phyloP scores from a whole-genome alignment of 2,329 filamentous ascomycete species.

The Balansia obtecta region DNA sequence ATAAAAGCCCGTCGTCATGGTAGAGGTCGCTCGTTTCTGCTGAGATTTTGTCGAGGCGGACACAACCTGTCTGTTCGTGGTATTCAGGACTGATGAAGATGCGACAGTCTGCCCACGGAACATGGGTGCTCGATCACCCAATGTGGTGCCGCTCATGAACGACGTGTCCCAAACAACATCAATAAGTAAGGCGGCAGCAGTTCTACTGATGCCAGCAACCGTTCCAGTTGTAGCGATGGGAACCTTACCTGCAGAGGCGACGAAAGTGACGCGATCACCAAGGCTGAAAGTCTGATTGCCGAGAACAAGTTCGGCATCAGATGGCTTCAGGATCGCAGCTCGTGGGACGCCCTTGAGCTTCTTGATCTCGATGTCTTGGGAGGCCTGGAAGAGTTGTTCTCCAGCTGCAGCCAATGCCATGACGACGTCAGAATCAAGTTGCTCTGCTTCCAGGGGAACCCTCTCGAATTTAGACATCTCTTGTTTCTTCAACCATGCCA shows the following conservation, averaged over 20 bases:
- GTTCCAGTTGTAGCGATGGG: conserved; percentile 87
- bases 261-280: conserved; percentile 87
- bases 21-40: conserved; percentile 37
- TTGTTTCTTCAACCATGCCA: conserved; percentile 80
- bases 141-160: conserved; percentile 93
- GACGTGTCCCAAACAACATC: conserved; percentile 89
- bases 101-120: conserved; percentile 92
- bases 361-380: conserved; percentile 45
- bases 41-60: conserved; percentile 42
- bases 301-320: conserved; percentile 86
- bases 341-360: conserved; percentile 73
- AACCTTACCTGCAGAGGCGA: conserved; percentile 84
- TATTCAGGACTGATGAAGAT: conserved; percentile 77
- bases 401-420: conserved; percentile 66
- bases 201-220: conserved; percentile 87
- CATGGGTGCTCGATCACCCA: conserved; percentile 78
- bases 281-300: conserved; percentile 72
- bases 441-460: conserved; percentile 92
- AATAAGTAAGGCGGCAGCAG: conserved; percentile 66
- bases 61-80: conserved; percentile 70
- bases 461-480: conserved; percentile 87
- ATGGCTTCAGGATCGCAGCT: conserved; percentile 79
- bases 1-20: conserved; percentile 41
- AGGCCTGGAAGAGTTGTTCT: conserved; percentile 45
- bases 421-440: conserved; percentile 85